Conservation (phyloP, 345 rosid species). For the Gossypioides kirkii region DNA sequence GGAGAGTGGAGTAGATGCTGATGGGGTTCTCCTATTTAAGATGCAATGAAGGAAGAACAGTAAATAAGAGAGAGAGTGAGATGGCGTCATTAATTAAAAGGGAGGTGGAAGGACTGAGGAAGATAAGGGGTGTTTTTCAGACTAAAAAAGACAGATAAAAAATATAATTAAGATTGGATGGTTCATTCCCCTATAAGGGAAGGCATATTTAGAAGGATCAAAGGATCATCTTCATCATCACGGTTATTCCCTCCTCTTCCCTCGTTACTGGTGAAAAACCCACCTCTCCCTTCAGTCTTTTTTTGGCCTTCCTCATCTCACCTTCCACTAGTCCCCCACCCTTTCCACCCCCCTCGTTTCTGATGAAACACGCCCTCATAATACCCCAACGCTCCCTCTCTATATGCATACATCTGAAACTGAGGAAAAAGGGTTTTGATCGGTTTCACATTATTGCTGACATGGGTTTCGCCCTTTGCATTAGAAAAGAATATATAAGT, state of each 20-base stretch:
- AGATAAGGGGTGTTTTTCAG: constrained; percentile 12
- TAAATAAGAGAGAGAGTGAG: constrained; percentile 38
- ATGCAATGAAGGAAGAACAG: constrained; percentile 21
- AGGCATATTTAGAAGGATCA: constrained; percentile 17
- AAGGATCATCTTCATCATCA: constrained; percentile 31
- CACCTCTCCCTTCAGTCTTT: constrained; percentile 16
- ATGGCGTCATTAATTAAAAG: constrained; percentile 31
- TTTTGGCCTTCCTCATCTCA: constrained; percentile 14
- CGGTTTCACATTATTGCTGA: constrained; percentile 15
- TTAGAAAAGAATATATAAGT: too few species aligned
- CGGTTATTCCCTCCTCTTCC: constrained; percentile 28
- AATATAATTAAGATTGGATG: constrained; percentile 11
- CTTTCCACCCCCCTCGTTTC: constrained; percentile 28
- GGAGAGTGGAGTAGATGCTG: not conserved
- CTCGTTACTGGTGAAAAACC: constrained; percentile 32
- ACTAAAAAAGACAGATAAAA: constrained; percentile 6
- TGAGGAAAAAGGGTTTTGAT: constrained; percentile 5
- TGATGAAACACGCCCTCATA: constrained; percentile 17
- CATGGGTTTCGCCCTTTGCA: not conserved
- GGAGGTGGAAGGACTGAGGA: not conserved
- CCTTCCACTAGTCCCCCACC: constrained; percentile 6
- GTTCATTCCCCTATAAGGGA: constrained; percentile 20
- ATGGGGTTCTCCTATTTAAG: constrained; percentile 12
- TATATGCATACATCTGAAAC: not conserved
- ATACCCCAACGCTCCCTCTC: not conserved